Percentiles rank a stretch among this genome's conserved stretches.
Evolutionary conservation across 1,284 basidiomycete genomes (phyloP).

Genomic region (Cutaneotrichosporon mucoides): DNA sequence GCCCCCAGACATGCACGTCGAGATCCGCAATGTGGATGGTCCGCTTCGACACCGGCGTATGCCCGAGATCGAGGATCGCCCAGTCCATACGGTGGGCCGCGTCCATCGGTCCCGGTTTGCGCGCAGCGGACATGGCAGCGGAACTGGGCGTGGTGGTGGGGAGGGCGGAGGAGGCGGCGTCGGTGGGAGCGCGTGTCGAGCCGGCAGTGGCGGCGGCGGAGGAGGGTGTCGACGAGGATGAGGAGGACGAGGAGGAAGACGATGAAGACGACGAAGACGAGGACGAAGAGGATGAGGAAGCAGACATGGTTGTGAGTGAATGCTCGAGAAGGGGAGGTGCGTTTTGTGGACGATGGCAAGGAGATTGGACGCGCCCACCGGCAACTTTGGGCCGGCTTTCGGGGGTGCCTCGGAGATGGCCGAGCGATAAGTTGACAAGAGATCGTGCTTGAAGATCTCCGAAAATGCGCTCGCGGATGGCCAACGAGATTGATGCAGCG

Average conservation of each 20-base stretch:
- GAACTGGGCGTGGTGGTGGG: background rate
- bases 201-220: background rate
- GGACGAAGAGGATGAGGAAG: background rate
- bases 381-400: no score
- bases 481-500: no score
- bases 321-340: no score
- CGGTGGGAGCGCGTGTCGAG: background rate
- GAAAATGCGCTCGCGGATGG: no score
- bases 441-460: no score
- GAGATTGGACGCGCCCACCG: no score
- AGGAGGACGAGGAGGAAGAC: background rate
- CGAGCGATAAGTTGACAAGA: no score
- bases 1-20: conserved; percentile 35
- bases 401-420: no score
- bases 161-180: background rate
- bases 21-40: conserved; percentile 33
- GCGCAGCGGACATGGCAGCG: background rate
- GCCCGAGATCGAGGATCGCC: conserved; percentile 26
- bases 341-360: no score
- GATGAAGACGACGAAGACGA: background rate
- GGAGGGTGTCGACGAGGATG: background rate
- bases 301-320: no score
- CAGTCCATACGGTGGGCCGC: conserved; percentile 26
- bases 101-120: conserved; percentile 4
- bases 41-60: conserved; percentile 10